Conservation (phyloP, 2,329 filamentous ascomycete genomes). For the Cordyceps pruinosa region DNA sequence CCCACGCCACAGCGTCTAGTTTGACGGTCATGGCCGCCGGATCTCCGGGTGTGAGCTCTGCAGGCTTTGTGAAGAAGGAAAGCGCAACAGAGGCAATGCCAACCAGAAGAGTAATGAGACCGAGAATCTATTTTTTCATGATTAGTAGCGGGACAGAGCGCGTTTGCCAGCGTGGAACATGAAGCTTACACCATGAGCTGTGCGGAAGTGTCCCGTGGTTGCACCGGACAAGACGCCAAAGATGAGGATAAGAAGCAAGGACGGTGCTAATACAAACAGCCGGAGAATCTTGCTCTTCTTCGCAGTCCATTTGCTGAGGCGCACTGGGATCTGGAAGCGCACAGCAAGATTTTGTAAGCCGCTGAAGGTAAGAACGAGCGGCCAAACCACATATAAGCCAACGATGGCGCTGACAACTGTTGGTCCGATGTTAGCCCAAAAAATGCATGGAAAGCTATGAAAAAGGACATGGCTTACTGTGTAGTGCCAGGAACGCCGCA, state of each 20-base stretch:
- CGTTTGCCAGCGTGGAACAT: not conserved
- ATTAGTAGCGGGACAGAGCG: not conserved
- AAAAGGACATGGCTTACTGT: not conserved
- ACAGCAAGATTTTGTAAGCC: constrained; percentile 21
- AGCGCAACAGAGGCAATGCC: constrained; percentile 20
- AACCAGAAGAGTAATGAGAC: constrained; percentile 21
- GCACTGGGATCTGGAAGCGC: constrained; percentile 17
- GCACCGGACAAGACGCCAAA: constrained; percentile 22
- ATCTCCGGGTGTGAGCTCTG: not conserved
- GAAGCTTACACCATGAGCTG: constrained; percentile 24
- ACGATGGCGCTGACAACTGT: constrained; percentile 17
- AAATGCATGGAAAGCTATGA: not conserved
- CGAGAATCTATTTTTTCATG: constrained; percentile 19
- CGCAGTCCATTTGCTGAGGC: constrained; percentile 18
- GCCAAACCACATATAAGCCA: constrained; percentile 21
- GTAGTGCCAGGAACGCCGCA: not conserved
- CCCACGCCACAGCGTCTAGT: not conserved
- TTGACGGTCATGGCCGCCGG: not conserved
- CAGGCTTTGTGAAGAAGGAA: constrained; percentile 19
- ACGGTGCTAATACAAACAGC: constrained; percentile 21
- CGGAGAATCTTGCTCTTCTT: constrained; percentile 21
- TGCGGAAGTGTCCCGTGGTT: constrained; percentile 21
- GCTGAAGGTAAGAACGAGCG: constrained; percentile 23
- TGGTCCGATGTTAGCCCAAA: not conserved
- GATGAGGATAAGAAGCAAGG: constrained; percentile 20